Base-by-base conservation (phyloP, 2,329 filamentous ascomycete species). In the Nemania diffusa region DNA sequence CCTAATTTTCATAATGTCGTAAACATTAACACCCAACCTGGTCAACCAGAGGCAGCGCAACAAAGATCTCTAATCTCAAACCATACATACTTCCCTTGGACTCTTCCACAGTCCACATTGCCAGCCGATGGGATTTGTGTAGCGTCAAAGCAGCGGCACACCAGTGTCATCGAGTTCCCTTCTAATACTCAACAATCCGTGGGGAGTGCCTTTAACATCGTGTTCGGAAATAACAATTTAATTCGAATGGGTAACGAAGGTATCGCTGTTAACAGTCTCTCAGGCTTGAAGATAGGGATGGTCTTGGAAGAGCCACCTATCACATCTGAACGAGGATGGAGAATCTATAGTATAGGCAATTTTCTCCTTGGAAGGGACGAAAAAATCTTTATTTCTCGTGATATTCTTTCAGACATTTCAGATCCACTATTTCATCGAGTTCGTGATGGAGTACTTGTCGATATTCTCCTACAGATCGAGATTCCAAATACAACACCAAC, bases 21-120 rank as follows among this genome's bases (percentile, higher is more conserved):
- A 8, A 69, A 73, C 29, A 42, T 68, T n/a, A 59, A 71, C 22
- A 42, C 62, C 9, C 67, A 70, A 40, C 42, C 68, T 15, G 64
- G 64, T 22, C 61, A 37, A 52, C 57, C 64, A 5, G 46, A 69
- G 40, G 61, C 51, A 27, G 58, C 65, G 5, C 69, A 63, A 34
- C 63, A 53, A 32, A 34, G 29, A 8, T 22, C 64, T 3, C 77
- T 72, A 48, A 90, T 87, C 6, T 90, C 89, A 0, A 97, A 97
- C 74, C 90, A 94, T 77, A 95, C 91, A 0, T 90, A 92, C 73
- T 98, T 94, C 75, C 96, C 96, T 0, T 98, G 95, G 95, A 98
- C 96, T 0, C 82, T 99, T 0, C 95, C 96, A 0, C 83, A 84
- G 0, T 85, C 88, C 27, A 84, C 97, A 72, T 85, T 97, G 2